Conservation (phyloP, 495 filamentous ascomycete species). For the Xylaria longipes region DNA sequence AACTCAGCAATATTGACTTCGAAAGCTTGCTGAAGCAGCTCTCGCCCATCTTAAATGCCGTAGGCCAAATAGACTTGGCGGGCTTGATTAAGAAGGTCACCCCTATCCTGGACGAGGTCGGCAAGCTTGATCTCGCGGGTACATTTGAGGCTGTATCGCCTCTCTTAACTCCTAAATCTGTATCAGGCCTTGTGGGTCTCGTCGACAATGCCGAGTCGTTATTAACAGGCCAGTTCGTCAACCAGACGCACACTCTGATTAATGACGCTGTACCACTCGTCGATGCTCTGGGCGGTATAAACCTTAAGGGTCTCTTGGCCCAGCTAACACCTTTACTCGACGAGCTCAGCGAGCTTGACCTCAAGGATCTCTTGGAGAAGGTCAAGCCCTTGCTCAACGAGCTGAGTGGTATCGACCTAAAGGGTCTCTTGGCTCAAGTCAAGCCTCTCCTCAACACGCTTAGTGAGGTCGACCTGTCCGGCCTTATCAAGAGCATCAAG, state of each 20-base stretch:
- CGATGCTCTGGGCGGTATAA: conserved; percentile 37
- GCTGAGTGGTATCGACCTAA: conserved; percentile 46
- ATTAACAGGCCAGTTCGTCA: conserved; percentile 46
- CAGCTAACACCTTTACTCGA: conserved; percentile 46
- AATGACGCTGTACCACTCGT: conserved; percentile 51
- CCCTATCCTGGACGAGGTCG: conserved; percentile 50
- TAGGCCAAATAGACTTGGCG: conserved; percentile 49
- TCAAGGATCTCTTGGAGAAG: conserved; percentile 38
- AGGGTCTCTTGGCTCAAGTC: conserved; percentile 41
- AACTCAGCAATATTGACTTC: conserved; percentile 49
- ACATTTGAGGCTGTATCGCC: conserved; percentile 35
- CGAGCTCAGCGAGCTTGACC: conserved; percentile 39
- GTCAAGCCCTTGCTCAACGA: conserved; percentile 43
- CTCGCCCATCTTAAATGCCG: conserved; percentile 43
- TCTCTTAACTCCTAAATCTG: conserved; percentile 39
- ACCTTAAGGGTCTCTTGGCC: conserved; percentile 42
- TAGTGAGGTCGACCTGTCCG: conserved; percentile 38
- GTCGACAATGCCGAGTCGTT: conserved; percentile 49
- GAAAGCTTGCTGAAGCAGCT: conserved; percentile 47
- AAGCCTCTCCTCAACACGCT: conserved; percentile 43
- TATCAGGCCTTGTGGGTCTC: conserved; percentile 44
- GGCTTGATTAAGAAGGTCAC: conserved; percentile 51
- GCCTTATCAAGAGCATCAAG: conserved; percentile 47
- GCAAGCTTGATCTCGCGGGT: conserved; percentile 51
- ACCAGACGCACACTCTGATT: conserved; percentile 57